Evolutionary conservation across 208 protist genomes (phyloP).

Genomic region (Leishmania martiniquensis): DNA sequence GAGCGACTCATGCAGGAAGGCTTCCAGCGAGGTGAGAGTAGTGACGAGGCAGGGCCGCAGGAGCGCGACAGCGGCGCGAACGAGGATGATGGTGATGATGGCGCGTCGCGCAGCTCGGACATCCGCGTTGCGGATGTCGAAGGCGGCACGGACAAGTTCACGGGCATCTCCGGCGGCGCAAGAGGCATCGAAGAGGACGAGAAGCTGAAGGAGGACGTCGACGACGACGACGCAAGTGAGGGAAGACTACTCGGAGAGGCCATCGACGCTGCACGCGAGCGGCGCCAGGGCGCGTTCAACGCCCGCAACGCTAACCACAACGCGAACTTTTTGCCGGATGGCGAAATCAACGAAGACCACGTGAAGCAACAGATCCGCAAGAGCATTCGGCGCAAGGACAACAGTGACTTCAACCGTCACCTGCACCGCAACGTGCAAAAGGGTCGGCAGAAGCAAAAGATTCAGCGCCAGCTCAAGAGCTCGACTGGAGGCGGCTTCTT

Average conservation of each 20-base stretch:
- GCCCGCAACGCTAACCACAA: conserved; percentile 45
- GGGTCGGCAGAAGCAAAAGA: conserved; percentile 81
- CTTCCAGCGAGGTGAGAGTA: conserved; percentile 18
- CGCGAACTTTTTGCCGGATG: conserved; percentile 60
- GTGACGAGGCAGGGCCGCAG: conserved; percentile 5
- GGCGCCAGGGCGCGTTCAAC: conserved; percentile 35
- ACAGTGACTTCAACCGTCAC: conserved; percentile 73
- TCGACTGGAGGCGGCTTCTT: conserved; percentile 58
- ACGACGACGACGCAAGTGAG: conserved; percentile 41
- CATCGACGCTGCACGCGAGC: conserved; percentile 42
- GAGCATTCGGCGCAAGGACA: conserved; percentile 57
- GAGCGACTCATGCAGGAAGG: conserved; percentile 68
- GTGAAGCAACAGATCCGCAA: conserved; percentile 70
- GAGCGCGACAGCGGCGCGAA: background rate
- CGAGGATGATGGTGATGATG: conserved; percentile 11
- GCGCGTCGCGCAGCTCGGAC: background rate
- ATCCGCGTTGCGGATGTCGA: conserved; percentile 26
- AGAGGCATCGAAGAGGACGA: conserved; percentile 17
- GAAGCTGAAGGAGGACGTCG: conserved; percentile 12
- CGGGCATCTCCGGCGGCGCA: conserved; percentile 2
- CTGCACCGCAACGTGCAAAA: conserved; percentile 90
- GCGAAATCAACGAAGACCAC: conserved; percentile 72
- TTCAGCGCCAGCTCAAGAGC: conserved; percentile 76
- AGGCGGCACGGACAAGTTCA: conserved; percentile 26
- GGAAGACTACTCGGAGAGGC: conserved; percentile 46